Conservation (phyloP, 2,329 filamentous ascomycete genomes). For the Geosmithia morbida region DNA sequence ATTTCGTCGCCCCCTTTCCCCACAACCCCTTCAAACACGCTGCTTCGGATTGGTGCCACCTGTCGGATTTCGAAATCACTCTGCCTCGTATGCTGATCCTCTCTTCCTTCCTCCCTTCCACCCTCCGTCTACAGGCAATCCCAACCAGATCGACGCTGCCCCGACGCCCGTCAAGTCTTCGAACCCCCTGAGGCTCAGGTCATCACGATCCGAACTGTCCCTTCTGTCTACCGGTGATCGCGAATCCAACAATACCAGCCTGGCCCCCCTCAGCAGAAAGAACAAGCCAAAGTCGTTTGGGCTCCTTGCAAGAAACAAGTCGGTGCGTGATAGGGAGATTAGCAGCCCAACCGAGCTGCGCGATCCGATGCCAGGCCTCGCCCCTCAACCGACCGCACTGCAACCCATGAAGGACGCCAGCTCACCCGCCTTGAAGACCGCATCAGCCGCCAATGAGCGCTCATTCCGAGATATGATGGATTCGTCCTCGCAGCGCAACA, state of each 20-base stretch:
- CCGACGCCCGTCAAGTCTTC: background rate
- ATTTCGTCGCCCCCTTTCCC: background rate
- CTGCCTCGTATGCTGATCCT: background rate
- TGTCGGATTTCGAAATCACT: background rate
- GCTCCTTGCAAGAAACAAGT: conserved; percentile 35
- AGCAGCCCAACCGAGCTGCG: conserved; percentile 20
- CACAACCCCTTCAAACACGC: background rate
- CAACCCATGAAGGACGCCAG: conserved; percentile 7
- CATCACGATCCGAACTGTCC: conserved; percentile 36
- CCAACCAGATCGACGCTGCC: background rate
- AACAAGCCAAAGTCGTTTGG: conserved; percentile 41
- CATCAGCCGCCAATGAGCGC: conserved; percentile 50
- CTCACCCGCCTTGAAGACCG: conserved; percentile 35
- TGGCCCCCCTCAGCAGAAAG: conserved; percentile 25
- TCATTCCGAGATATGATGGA: conserved; percentile 54
- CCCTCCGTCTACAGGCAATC: background rate
- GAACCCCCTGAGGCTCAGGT: conserved; percentile 1
- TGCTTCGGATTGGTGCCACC: background rate
- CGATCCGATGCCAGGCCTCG: conserved; percentile 7
- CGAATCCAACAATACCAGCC: conserved; percentile 17
- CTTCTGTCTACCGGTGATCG: conserved; percentile 32
- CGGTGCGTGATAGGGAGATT: conserved; percentile 34
- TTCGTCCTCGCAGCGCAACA: conserved; percentile 45
- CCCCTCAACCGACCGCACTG: conserved; percentile 6
- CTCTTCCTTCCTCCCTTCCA: background rate